Percentiles rank a stretch among this genome's conserved stretches.
phyloP scores from a whole-genome alignment of 2,329 filamentous ascomycete species.

The Zalaria obscura region DNA sequence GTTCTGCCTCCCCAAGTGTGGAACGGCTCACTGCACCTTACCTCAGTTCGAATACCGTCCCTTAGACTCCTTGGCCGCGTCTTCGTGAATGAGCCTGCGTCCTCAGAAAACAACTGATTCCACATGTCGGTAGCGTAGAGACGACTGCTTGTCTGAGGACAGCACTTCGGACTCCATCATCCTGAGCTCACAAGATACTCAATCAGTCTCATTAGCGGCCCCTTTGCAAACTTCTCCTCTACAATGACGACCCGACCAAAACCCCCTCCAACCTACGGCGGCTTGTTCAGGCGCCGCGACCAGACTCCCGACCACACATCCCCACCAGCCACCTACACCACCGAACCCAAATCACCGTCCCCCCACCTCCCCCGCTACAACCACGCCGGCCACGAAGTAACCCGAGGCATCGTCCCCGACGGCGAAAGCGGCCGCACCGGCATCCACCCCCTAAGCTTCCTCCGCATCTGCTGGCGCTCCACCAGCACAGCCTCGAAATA shows the following conservation, averaged over 20 bases:
- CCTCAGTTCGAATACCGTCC: too few species aligned
- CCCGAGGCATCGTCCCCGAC: constrained; percentile 26
- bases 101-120: too few species aligned
- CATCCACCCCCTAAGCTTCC: constrained; percentile 28
- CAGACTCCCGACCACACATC: background rate
- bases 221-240: background rate
- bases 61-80: too few species aligned
- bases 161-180: too few species aligned
- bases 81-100: too few species aligned
- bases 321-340: constrained; percentile 1
- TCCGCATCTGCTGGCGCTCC: constrained; percentile 28
- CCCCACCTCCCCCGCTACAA: constrained; percentile 22
- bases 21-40: too few species aligned
- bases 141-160: too few species aligned
- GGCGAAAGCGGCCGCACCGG: constrained; percentile 33
- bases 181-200: too few species aligned
- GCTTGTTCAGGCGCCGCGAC: background rate
- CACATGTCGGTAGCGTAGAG: too few species aligned
- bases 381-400: constrained; percentile 29
- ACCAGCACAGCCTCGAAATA: constrained; percentile 31
- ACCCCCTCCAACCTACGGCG: constrained; percentile 1
- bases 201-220: background rate
- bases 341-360: constrained; percentile 6
- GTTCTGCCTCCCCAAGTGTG: too few species aligned
- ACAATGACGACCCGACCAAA: constrained; percentile 6